These are phyloP conservation scores for Tricholoma furcatifolium DNA, from an alignment of 768 basidiomycete genomes.

Conservation along the genomic window DNA sequence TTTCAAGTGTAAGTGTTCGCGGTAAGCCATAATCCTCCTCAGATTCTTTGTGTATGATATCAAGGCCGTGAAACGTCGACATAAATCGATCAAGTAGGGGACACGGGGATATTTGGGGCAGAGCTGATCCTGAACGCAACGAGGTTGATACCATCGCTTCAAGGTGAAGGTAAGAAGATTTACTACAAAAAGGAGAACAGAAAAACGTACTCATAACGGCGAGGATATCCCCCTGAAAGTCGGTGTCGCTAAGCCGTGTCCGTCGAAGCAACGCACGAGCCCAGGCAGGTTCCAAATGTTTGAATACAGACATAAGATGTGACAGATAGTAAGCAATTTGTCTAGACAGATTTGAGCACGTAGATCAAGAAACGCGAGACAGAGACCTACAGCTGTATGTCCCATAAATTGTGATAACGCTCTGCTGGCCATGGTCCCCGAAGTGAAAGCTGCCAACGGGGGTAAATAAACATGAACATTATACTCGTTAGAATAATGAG, in stretches of 20 bases:
- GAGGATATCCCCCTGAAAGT: slow-evolving; percentile 83
- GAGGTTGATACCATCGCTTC: slow-evolving; percentile 76
- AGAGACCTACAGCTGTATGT: slow-evolving; percentile 59
- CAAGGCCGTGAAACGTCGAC: slow-evolving; percentile 52
- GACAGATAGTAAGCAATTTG: slow-evolving; percentile 69
- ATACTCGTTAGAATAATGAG: neutral
- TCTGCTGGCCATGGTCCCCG: slow-evolving; percentile 79
- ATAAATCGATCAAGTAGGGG: slow-evolving; percentile 54
- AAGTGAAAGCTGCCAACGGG: slow-evolving; percentile 62
- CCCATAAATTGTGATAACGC: slow-evolving; percentile 67
- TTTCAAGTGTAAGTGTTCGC: slow-evolving; percentile 65
- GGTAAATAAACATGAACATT: neutral
- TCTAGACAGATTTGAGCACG: slow-evolving; percentile 31
- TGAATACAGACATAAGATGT: slow-evolving; percentile 71
- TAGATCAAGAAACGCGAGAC: neutral
- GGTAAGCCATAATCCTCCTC: slow-evolving; percentile 80
- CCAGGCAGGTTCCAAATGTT: slow-evolving; percentile 77
- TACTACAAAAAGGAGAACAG: neutral
- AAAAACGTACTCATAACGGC: slow-evolving; percentile 70
- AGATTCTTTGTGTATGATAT: slow-evolving; percentile 66
- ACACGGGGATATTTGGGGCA: slow-evolving; percentile 87
- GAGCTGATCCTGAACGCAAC: slow-evolving; percentile 66
- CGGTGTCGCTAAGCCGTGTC: slow-evolving; percentile 72
- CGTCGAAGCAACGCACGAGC: slow-evolving; percentile 70
- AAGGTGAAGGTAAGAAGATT: neutral